These are phyloP conservation scores for Choanephora cucurbitarum DNA, from an alignment of 371 early-diverging fungal species.

Conservation along the genomic window DNA sequence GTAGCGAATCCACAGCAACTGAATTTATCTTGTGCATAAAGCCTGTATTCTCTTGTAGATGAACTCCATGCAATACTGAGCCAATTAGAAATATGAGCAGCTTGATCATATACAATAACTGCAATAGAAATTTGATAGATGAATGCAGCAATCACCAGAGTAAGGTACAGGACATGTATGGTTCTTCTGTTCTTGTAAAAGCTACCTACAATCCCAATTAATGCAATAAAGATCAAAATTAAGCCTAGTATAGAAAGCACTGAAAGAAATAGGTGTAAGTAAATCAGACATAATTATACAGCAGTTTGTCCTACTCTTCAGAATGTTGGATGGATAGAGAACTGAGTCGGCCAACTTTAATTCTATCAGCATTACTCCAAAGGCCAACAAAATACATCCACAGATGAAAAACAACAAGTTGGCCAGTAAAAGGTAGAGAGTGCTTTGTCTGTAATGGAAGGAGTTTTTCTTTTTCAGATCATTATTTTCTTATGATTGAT, in stretches of 20 bases:
- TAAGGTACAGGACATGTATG: conserved; percentile 38
- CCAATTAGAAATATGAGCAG: conserved; percentile 37
- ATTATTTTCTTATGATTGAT: background rate
- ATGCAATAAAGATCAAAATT: conserved; percentile 38
- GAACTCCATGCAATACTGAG: conserved; percentile 33
- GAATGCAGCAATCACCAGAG: conserved; percentile 34
- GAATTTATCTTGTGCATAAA: conserved; percentile 42
- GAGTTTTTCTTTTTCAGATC: no score
- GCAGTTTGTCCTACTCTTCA: conserved; percentile 31
- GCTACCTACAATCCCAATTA: conserved; percentile 37
- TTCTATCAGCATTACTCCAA: conserved; percentile 40
- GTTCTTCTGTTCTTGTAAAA: conserved; percentile 31
- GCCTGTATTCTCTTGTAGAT: conserved; percentile 28
- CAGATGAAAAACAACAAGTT: conserved; percentile 38
- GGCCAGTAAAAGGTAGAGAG: conserved; percentile 30
- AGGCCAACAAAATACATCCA: conserved; percentile 36
- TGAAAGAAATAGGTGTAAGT: conserved; percentile 5
- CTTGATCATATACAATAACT: conserved; percentile 41
- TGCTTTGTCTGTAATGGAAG: conserved; percentile 29
- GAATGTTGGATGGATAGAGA: conserved; percentile 40
- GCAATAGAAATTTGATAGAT: conserved; percentile 37
- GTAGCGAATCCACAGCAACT: conserved; percentile 42
- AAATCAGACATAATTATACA: background rate
- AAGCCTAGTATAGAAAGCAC: conserved; percentile 47
- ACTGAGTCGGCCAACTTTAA: conserved; percentile 30